Evolutionary conservation across 306 rosid genomes (phyloP).

Genomic region (Boehmeria nivea): DNA sequence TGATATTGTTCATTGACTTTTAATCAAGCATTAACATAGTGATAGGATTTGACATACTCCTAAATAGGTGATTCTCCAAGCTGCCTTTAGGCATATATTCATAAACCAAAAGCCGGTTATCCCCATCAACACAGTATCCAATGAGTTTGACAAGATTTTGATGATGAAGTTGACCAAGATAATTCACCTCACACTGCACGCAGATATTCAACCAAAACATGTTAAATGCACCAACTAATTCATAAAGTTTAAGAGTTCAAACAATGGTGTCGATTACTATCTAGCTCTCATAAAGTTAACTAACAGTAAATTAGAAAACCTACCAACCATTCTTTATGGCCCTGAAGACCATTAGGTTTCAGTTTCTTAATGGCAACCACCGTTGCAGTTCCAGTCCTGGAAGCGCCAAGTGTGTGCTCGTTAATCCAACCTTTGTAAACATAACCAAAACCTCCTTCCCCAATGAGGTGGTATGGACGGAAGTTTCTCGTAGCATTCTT

Average conservation of each 20-base stretch:
- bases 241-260: not conserved
- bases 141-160: conserved; percentile 30
- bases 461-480: conserved; percentile 26
- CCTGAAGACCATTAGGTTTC: conserved; percentile 27
- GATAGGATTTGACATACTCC: conserved; percentile 6
- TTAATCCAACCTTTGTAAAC: conserved; percentile 38
- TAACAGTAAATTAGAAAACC: not conserved
- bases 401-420: conserved; percentile 21
- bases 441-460: conserved; percentile 34
- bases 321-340: conserved; percentile 40
- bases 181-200: conserved; percentile 33
- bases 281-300: too few relatives aligned
- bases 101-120: conserved; percentile 29
- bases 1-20: not conserved
- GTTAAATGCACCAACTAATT: not conserved
- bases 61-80: conserved; percentile 37
- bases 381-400: conserved; percentile 24
- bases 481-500: conserved; percentile 29
- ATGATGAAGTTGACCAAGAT: conserved; percentile 39
- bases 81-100: conserved; percentile 38
- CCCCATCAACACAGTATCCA: conserved; percentile 34
- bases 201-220: not conserved
- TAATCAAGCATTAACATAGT: not conserved
- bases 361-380: conserved; percentile 32
- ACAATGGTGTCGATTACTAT: not conserved